Evolutionary conservation across 768 basidiomycete species (phyloP), one percentile per base, ranked within the genome.

Genomic region (Xerocomus spinulosus): DNA sequence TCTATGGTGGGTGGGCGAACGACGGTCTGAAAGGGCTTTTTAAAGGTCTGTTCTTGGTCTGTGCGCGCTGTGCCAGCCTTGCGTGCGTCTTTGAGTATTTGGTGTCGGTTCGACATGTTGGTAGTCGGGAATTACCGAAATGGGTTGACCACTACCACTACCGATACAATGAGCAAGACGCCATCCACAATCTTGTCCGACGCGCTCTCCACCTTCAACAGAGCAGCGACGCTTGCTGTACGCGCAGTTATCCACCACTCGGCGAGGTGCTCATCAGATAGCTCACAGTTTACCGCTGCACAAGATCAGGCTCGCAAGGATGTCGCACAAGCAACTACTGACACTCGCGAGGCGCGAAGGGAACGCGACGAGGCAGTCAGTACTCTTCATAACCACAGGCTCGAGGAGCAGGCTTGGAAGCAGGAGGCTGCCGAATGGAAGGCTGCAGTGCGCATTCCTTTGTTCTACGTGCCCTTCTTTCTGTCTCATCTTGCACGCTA

Each of bases 221-320:
- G 69, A 46, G 67, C 70, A 13, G 68, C 73, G 1, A 68, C 67
- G 1, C 60, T 63, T 28, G 74, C 75, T 15, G 76, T 76, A 53
- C 38, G 70, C 46, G 28, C 46, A 38, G 42, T 45, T 41, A 6
- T 35, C 6, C 43, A 38, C 36, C 13, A 4, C 23, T 36, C 9
- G 21, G 4, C 15, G 13, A n/a, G 24, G 5, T n/a, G 49, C 51
- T 46, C 21, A 43, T 43, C 33, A 4, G 38, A 46, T 50, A 34
- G 32, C 40, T 15, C 23, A 23, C 40, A 85, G 83, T 70, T 83
- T 48, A 70, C 75, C 13, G 70, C 75, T 29, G 70, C 78, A 15
- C 82, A 86, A 51, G 73, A 75, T n/a, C 74, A 78, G 46, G 72
- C 78, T 4, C 75, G 75, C 52, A 63, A 68, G 33, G 79, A 84